These are phyloP conservation scores for Jacaranda mimosifolia DNA, from an alignment of 257 asterid genomes.

Conservation along the genomic window DNA sequence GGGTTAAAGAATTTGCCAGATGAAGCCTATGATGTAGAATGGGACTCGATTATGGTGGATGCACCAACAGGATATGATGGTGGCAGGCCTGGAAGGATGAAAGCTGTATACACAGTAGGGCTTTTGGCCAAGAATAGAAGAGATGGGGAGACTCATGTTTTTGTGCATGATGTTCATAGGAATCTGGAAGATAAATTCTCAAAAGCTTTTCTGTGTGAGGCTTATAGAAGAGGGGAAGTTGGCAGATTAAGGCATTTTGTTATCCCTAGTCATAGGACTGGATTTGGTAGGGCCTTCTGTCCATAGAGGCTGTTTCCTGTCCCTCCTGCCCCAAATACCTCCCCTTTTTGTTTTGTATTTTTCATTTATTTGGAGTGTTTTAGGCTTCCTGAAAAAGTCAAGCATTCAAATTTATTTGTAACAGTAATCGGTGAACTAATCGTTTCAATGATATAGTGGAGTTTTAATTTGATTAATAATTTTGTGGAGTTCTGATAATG, in stretches of 20 bases:
- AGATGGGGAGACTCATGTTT: slow-evolving; percentile 47
- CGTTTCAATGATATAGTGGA: no score
- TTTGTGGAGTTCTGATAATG: no score
- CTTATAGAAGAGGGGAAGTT: slow-evolving; percentile 34
- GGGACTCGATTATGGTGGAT: slow-evolving; percentile 57
- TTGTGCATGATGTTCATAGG: slow-evolving; percentile 50
- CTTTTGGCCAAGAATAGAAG: slow-evolving; percentile 42
- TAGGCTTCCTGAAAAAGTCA: no score
- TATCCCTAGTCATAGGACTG: slow-evolving; percentile 41
- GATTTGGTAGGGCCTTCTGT: slow-evolving; percentile 39
- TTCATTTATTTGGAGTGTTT: no score
- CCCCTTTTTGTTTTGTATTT: no score
- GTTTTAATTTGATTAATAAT: no score
- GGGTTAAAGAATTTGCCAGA: slow-evolving; percentile 42
- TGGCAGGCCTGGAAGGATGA: slow-evolving; percentile 46
- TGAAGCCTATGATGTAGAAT: slow-evolving; percentile 43
- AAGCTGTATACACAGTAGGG: slow-evolving; percentile 49
- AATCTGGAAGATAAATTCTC: slow-evolving; percentile 46
- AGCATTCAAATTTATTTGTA: no score
- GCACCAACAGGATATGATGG: slow-evolving; percentile 39
- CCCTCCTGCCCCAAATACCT: no score
- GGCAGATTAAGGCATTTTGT: slow-evolving; percentile 42
- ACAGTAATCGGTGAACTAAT: no score
- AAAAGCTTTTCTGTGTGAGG: slow-evolving; percentile 46
- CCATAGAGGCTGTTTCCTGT: slow-evolving; percentile 22